A percentile compares a stretch with the other conserved stretches of the same genome.
These are phyloP conservation scores for Chlamydomonas reinhardtii DNA, from an alignment of 163 green algal species.

Conservation along the genomic window DNA sequence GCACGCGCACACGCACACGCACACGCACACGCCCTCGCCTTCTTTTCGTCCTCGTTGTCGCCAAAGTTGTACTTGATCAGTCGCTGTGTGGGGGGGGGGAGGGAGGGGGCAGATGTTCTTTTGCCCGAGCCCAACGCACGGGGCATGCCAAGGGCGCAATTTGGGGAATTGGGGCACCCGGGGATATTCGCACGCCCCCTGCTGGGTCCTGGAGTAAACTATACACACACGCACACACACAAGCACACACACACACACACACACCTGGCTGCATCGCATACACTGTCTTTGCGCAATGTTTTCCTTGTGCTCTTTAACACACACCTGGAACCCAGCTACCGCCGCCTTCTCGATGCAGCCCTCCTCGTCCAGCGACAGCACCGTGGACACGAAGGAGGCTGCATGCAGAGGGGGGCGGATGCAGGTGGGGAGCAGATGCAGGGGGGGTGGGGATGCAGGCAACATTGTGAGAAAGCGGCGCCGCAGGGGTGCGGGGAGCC, in stretches of 20 bases:
- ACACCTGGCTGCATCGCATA: too few relatives aligned
- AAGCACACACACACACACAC: too few relatives aligned
- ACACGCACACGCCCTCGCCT: neutral
- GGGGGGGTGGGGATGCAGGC: neutral
- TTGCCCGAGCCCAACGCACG: too few relatives aligned
- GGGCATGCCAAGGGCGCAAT: too few relatives aligned
- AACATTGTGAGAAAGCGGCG: too few relatives aligned
- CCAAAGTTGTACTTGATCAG: slow-evolving; percentile 15
- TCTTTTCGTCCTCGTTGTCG: slow-evolving; percentile 8
- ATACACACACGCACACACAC: too few relatives aligned
- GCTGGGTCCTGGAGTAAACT: too few relatives aligned
- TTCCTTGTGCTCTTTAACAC: too few relatives aligned
- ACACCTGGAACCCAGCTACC: slow-evolving; percentile 30
- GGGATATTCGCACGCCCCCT: too few relatives aligned
- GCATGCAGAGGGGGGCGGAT: neutral
- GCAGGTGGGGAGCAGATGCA: neutral
- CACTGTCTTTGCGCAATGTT: too few relatives aligned
- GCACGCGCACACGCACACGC: neutral
- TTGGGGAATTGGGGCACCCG: too few relatives aligned
- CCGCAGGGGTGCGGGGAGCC: neutral
- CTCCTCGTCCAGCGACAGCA: slow-evolving; percentile 25
- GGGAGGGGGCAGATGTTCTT: neutral
- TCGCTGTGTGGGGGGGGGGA: neutral
- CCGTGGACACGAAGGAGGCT: slow-evolving; percentile 36
- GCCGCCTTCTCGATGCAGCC: slow-evolving; percentile 33